Percentiles rank a stretch among this genome's conserved stretches.
These are phyloP conservation scores for Dicorynia guianensis DNA, from an alignment of 306 rosid species.

Conservation along the genomic window DNA sequence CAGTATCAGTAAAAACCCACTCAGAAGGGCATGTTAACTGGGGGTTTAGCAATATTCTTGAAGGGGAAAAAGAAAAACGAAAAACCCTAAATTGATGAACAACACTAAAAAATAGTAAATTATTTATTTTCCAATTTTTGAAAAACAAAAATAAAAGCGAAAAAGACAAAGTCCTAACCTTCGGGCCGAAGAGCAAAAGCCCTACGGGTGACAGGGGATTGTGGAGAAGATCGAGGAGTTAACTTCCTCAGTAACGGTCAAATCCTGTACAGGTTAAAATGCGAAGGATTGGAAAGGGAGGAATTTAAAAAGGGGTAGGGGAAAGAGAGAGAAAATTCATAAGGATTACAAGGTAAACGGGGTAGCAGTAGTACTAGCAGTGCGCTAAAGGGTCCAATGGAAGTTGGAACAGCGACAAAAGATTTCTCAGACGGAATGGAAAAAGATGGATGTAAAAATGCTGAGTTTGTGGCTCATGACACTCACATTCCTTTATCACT, in stretches of 20 bases:
- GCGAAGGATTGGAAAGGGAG: not conserved
- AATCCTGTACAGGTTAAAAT: slow-evolving; percentile 33
- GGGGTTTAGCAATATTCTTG: slow-evolving; percentile 23
- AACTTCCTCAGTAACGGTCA: slow-evolving; percentile 44
- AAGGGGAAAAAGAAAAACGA: not conserved
- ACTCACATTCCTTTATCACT: no score
- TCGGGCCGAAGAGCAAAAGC: slow-evolving; percentile 35
- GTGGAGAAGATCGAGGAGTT: slow-evolving; percentile 36
- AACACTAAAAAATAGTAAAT: not conserved
- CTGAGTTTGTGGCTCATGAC: no score
- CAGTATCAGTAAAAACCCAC: slow-evolving; percentile 30
- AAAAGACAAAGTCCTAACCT: slow-evolving; percentile 25
- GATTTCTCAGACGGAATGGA: no score
- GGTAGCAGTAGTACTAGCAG: no score
- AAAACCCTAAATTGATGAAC: slow-evolving; percentile 17
- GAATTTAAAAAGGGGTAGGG: not conserved
- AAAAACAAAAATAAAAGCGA: not conserved
- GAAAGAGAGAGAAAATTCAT: not conserved
- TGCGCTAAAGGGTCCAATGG: no score
- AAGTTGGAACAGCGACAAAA: no score
- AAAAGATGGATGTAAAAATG: no score
- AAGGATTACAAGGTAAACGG: no score
- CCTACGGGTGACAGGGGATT: not conserved
- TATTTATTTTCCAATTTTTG: not conserved
- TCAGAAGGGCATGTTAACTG: slow-evolving; percentile 26